Conservation (phyloP, 495 filamentous ascomycete genomes). For the Aspergillus kassunensis region DNA sequence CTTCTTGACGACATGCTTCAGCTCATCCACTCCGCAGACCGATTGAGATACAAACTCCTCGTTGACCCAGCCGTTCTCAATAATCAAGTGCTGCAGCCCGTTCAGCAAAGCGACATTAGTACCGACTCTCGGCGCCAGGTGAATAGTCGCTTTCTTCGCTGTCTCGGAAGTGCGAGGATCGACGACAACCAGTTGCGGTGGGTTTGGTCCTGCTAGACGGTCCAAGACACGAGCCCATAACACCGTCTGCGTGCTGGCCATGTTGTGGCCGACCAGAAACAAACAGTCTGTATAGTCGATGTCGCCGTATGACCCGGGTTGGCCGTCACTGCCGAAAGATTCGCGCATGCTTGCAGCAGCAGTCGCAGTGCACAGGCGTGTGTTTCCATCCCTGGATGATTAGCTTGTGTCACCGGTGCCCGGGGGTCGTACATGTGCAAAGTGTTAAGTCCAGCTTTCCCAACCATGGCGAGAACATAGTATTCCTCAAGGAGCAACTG, state of each 20-base stretch:
- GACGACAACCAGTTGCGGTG: constrained; percentile 3
- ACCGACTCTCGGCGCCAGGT: not conserved
- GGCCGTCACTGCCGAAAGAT: constrained; percentile 5
- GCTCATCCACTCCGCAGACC: not conserved
- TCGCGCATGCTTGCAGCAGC: constrained; percentile 6
- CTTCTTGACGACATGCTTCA: not conserved
- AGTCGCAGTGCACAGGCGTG: constrained; percentile 3
- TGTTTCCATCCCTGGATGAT: constrained; percentile 5
- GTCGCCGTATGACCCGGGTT: constrained; percentile 4
- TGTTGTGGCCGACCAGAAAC: constrained; percentile 9
- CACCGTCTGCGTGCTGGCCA: constrained; percentile 7
- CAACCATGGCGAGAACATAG: constrained; percentile 7
- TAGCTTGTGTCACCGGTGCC: not conserved
- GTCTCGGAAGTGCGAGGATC: constrained; percentile 3
- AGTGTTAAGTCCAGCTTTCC: constrained; percentile 5
- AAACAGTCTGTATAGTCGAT: constrained; percentile 8
- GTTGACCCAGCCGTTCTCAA: constrained; percentile 5
- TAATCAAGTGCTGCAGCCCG: not conserved
- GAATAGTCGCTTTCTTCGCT: constrained; percentile 2
- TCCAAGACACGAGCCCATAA: constrained; percentile 3
- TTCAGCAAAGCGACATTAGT: constrained; percentile 6
- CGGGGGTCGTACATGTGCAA: constrained; percentile 1
- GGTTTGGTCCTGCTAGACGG: not conserved
- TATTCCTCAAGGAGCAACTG: constrained; percentile 9
- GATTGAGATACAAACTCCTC: not conserved